These are phyloP conservation scores for Podospora tetraspora DNA, from an alignment of 495 filamentous ascomycete genomes.

Conservation along the genomic window DNA sequence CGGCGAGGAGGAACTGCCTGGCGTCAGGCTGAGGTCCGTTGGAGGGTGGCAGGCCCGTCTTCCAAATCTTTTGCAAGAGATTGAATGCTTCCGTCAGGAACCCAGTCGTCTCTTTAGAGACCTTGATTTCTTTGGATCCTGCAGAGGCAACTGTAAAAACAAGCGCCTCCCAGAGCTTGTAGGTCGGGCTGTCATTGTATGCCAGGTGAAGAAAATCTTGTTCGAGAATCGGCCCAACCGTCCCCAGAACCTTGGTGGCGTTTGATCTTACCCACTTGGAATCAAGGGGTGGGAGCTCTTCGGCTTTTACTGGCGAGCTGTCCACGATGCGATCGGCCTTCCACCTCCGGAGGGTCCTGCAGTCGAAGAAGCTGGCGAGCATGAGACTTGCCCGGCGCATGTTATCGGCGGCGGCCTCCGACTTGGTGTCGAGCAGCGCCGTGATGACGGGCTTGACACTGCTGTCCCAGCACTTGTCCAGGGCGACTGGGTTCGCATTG, in stretches of 20 bases:
- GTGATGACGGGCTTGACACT: slow-evolving; percentile 57
- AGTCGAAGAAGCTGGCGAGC: slow-evolving; percentile 63
- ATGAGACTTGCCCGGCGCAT: slow-evolving; percentile 55
- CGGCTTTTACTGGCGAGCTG: slow-evolving; percentile 49
- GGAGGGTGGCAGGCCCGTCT: slow-evolving; percentile 25
- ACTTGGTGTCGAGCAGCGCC: slow-evolving; percentile 34
- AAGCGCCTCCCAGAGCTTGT: slow-evolving; percentile 63
- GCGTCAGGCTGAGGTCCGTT: slow-evolving; percentile 16
- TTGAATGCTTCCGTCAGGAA: slow-evolving; percentile 68
- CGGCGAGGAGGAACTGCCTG: slow-evolving; percentile 55
- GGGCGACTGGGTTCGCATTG: slow-evolving; percentile 50
- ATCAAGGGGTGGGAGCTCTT: slow-evolving; percentile 74
- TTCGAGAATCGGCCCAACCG: slow-evolving; percentile 60
- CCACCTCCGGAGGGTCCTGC: slow-evolving; percentile 62
- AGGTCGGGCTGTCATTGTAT: slow-evolving; percentile 42
- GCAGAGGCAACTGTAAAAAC: slow-evolving; percentile 67
- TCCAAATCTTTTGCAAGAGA: slow-evolving; percentile 64
- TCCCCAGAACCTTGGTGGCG: slow-evolving; percentile 51
- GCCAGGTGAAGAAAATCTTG: slow-evolving; percentile 48
- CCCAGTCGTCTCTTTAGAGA: slow-evolving; percentile 72
- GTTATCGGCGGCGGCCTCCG: slow-evolving; percentile 29
- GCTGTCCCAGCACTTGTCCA: slow-evolving; percentile 75
- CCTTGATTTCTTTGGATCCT: slow-evolving; percentile 83
- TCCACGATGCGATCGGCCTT: slow-evolving; percentile 62
- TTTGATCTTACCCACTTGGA: slow-evolving; percentile 82